Evolutionary conservation across 169 alveolate species (phyloP), one percentile per base, ranked within the genome.

Genomic region (Cyclospora cayetanensis): DNA sequence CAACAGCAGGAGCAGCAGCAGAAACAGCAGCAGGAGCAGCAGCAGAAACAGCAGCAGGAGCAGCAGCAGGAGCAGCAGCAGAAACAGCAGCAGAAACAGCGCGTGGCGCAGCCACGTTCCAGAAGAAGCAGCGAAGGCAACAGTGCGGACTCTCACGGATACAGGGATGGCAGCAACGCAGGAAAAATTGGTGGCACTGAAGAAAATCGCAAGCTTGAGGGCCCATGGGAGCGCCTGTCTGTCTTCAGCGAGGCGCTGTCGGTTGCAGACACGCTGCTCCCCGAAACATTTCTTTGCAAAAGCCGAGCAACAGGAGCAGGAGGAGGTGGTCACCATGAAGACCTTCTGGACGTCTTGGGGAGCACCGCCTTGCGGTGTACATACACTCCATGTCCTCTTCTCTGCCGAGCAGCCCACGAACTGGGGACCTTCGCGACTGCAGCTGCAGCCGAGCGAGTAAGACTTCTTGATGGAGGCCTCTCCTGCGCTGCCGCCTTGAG

Each of bases 361-460:
- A 50, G 39, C 50, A 35, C 80, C 52, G 35, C 52, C 18, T 68
- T 68, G 53, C 34, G 80, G 80, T 68, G 80, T 68, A 68, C n/a
- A 31, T 12, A 68, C 52, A 68, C 80, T 50, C 80, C 80, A 18
- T 68, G 80, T 31, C 80, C 80, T 31, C 4, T 68, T 27, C 80
- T 68, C 53, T 68, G 39, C 18, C 80, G 39, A 50, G 80, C 46
- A 15, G 12, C 80, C 2, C 4, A 29, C 35, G 80, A 31, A 9
- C 80, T 68, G 52, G 80, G 80, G 27, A 35, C 80, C 3, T 34
- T 34, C 39, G 80, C 80, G 39, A 68, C 80, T 34, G 80, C 50
- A 35, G 50, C 52, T 35, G 80, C 80, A 68, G 80, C 80, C 53
- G 80, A 68, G 39, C 53, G 39, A 50, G 80, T 68, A 35, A 22